Percentiles rank a stretch among this genome's conserved stretches.
phyloP scores from a whole-genome alignment of 2,329 filamentous ascomycete species.

The Epichloe coenophiala region DNA sequence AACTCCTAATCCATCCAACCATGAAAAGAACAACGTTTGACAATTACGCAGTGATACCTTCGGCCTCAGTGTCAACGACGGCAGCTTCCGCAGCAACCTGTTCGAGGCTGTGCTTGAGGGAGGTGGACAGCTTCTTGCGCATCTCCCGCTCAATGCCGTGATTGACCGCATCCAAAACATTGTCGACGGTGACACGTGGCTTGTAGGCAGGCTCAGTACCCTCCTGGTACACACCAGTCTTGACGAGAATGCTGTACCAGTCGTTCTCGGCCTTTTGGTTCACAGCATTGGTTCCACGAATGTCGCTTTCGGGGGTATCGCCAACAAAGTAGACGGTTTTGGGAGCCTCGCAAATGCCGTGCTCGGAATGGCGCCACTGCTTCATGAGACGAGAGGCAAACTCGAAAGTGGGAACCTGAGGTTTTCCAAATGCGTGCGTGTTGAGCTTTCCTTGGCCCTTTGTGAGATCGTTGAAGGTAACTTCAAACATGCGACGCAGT shows the following conservation, averaged over 20 bases:
- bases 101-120: constrained; percentile 16
- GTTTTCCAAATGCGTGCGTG: constrained; percentile 86
- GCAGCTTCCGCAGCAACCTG: constrained; percentile 11
- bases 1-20: background rate
- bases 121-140: constrained; percentile 24
- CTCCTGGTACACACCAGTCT: constrained; percentile 78
- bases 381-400: constrained; percentile 78
- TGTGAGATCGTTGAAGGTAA: constrained; percentile 70
- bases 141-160: constrained; percentile 75
- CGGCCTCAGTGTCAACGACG: constrained; percentile 13
- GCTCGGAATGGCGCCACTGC: constrained; percentile 75
- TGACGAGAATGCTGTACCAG: constrained; percentile 85
- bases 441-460: constrained; percentile 57
- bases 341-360: constrained; percentile 63
- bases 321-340: constrained; percentile 91
- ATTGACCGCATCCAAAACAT: constrained; percentile 74
- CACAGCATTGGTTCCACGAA: constrained; percentile 81
- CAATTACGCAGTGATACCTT: constrained; percentile 1
- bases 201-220: constrained; percentile 70
- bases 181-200: constrained; percentile 61
- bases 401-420: constrained; percentile 81
- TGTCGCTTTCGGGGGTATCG: constrained; percentile 85
- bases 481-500: constrained; percentile 74
- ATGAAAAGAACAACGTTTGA: background rate
- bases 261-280: constrained; percentile 62